phyloP scores from a whole-genome alignment of 192 early-diverging fungal species.

The Glomus cerebriforme region DNA sequence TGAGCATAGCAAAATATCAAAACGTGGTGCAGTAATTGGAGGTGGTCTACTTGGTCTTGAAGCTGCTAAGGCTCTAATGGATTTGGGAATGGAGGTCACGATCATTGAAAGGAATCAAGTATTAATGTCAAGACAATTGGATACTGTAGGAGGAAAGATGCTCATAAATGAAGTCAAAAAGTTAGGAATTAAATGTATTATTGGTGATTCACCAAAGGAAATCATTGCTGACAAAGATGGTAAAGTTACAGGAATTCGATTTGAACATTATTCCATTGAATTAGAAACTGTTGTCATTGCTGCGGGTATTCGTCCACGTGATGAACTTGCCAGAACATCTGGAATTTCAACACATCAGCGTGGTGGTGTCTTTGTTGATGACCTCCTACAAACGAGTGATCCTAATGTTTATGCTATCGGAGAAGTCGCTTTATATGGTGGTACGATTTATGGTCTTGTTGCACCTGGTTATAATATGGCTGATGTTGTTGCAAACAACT shows the following conservation, averaged over 20 bases:
- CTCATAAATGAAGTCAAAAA: conserved; percentile 57
- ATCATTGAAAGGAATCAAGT: conserved; percentile 56
- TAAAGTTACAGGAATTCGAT: conserved; percentile 15
- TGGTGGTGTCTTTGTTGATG: conserved; percentile 64
- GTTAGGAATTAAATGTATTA: conserved; percentile 39
- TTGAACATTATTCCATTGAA: conserved; percentile 17
- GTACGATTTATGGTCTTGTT: conserved; percentile 57
- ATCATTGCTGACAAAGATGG: conserved; percentile 46
- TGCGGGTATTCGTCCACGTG: conserved; percentile 61
- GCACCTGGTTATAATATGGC: conserved; percentile 76
- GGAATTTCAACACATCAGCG: conserved; percentile 46
- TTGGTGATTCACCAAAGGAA: conserved; percentile 36
- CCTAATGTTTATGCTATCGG: conserved; percentile 62
- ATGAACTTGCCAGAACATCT: conserved; percentile 55
- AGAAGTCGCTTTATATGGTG: conserved; percentile 55
- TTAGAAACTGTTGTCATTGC: conserved; percentile 50
- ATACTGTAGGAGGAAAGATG: conserved; percentile 52
- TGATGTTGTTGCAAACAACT: conserved; percentile 58
- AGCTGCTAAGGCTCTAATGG: conserved; percentile 62
- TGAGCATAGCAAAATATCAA: conserved; percentile 39
- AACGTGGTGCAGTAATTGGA: conserved; percentile 58
- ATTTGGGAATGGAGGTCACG: conserved; percentile 53
- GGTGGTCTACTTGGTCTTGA: conserved; percentile 69
- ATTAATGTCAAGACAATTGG: conserved; percentile 61
- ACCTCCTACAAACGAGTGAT: conserved; percentile 46